Percentiles rank a stretch among this genome's conserved stretches.
Conservation (phyloP, 2,329 filamentous ascomycete species). For the Myriosclerotinia curreyana region DNA sequence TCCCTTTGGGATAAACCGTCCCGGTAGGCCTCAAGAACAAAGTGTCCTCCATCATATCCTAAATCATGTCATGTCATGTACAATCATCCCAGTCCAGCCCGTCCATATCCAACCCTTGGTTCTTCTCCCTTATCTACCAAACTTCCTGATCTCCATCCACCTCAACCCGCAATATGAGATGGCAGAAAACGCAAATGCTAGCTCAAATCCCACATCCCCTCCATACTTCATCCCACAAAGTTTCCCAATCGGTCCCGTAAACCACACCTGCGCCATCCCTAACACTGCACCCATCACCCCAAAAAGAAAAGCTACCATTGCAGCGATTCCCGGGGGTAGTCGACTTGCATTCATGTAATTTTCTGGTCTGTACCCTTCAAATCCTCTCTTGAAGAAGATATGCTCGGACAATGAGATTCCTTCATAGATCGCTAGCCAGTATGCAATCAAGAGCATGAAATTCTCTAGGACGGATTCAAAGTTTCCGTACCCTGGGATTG, state of each 20-base stretch:
- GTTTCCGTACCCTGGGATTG: conserved; percentile 65
- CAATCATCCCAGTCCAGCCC: not conserved
- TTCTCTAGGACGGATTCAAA: conserved; percentile 65
- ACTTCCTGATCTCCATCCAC: conserved; percentile 43
- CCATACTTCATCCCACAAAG: conserved; percentile 39
- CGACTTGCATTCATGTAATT: conserved; percentile 55
- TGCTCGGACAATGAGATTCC: conserved; percentile 46
- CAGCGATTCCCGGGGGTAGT: conserved; percentile 63
- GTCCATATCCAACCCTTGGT: not conserved
- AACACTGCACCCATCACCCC: conserved; percentile 64
- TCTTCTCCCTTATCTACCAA: conserved; percentile 39
- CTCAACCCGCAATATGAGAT: conserved; percentile 50
- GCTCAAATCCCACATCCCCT: conserved; percentile 62
- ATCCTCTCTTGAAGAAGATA: conserved; percentile 62
- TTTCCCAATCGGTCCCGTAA: conserved; percentile 62
- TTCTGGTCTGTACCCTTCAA: conserved; percentile 56
- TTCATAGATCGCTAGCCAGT: conserved; percentile 74
- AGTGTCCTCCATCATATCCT: not conserved
- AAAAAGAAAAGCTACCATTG: conserved; percentile 58
- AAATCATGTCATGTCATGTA: conserved; percentile 5
- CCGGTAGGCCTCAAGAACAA: not conserved
- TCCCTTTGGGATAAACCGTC: not conserved
- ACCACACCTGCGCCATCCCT: conserved; percentile 71
- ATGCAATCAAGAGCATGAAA: conserved; percentile 67
- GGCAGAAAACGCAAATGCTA: conserved; percentile 60